Evolutionary conservation across 306 rosid species (phyloP).

Genomic region (Cicer chorassanicum): DNA sequence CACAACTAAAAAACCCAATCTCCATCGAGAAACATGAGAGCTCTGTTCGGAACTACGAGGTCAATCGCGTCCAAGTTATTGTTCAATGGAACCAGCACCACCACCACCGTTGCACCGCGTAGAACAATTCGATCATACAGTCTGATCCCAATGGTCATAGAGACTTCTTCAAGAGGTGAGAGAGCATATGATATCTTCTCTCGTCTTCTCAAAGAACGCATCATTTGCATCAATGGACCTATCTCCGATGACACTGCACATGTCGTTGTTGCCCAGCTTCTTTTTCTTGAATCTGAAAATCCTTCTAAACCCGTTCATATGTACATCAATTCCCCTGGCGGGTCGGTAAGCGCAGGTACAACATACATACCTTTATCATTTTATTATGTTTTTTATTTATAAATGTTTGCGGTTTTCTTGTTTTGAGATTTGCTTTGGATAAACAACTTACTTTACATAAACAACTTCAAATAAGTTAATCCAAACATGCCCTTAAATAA

Average conservation of each 20-base stretch:
- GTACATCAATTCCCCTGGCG: constrained; percentile 98
- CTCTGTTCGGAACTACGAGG: constrained; percentile 42
- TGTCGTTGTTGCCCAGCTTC: constrained; percentile 97
- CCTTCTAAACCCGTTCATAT: constrained; percentile 88
- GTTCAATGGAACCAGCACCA: constrained; percentile 1
- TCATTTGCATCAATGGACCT: constrained; percentile 92
- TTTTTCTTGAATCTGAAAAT: constrained; percentile 93
- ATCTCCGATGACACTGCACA: constrained; percentile 93
- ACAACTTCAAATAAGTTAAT: no score
- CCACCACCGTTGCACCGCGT: constrained; percentile 6
- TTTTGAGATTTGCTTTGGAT: constrained; percentile 30
- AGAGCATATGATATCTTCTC: constrained; percentile 98
- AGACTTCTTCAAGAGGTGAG: constrained; percentile 95
- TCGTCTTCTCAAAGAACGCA: constrained; percentile 95
- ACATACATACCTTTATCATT: not conserved
- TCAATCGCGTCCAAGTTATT: constrained; percentile 18
- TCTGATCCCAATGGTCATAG: constrained; percentile 90
- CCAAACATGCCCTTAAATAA: no score
- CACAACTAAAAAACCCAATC: no score
- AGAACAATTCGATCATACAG: constrained; percentile 53
- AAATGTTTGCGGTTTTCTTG: not conserved
- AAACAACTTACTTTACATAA: no score
- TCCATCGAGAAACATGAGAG: no score
- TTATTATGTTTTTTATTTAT: not conserved
- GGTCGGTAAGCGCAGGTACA: constrained; percentile 90